These are phyloP conservation scores for Fistulina hepatica DNA, from an alignment of 1,284 basidiomycete species.

Conservation along the genomic window DNA sequence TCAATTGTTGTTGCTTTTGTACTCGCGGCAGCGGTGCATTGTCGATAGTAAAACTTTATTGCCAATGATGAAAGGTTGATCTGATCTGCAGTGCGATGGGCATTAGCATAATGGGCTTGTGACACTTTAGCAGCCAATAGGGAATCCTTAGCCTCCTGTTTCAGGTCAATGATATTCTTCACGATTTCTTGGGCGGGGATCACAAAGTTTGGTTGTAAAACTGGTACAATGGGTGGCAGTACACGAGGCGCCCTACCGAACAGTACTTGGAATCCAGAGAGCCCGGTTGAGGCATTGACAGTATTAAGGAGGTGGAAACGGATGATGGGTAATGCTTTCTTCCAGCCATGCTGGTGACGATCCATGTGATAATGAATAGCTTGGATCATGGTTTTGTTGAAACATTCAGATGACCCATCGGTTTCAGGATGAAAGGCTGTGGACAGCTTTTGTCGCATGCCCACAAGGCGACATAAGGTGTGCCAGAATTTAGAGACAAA, in stretches of 20 bases:
- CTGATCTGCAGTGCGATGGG: slow-evolving; percentile 8
- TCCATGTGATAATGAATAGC: slow-evolving; percentile 22
- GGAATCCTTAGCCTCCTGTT: slow-evolving; percentile 20
- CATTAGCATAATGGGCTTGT: slow-evolving; percentile 21
- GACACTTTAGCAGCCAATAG: slow-evolving; percentile 20
- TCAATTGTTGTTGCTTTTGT: slow-evolving; percentile 18
- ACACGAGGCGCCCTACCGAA: slow-evolving; percentile 18
- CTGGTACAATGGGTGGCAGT: slow-evolving; percentile 17
- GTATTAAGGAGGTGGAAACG: slow-evolving; percentile 29
- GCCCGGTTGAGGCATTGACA: slow-evolving; percentile 19
- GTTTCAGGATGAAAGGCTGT: slow-evolving; percentile 20
- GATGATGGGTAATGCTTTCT: slow-evolving; percentile 20
- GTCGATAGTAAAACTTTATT: slow-evolving; percentile 23
- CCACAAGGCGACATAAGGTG: slow-evolving; percentile 17
- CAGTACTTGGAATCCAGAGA: slow-evolving; percentile 25
- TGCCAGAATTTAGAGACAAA: slow-evolving; percentile 17
- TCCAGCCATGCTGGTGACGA: slow-evolving; percentile 28
- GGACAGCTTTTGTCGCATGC: slow-evolving; percentile 18
- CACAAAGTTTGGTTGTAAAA: neutral
- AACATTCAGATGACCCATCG: slow-evolving; percentile 21
- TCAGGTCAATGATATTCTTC: slow-evolving; percentile 15
- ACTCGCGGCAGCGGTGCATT: slow-evolving; percentile 17
- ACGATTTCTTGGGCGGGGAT: slow-evolving; percentile 7
- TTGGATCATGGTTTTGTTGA: slow-evolving; percentile 27
- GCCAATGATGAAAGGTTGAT: slow-evolving; percentile 15